phyloP scores from a whole-genome alignment of 176 grass and related monocot species.

The Hordeum vulgare region MorexV3_pseudomolecules_assembly NC_058524.1:62464528-62465027 shows the following conservation, averaged over 20 bases:
- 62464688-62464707: constrained; percentile 67
- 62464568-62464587: constrained; percentile 67
- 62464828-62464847: constrained; percentile 60
- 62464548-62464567: constrained; percentile 61
- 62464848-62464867: constrained; percentile 69
- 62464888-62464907: constrained; percentile 79
- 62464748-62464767: constrained; percentile 44
- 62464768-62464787: constrained; percentile 63
- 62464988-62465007: constrained; percentile 81
- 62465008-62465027: constrained; percentile 73
- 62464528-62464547: constrained; percentile 51
- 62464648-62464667: constrained; percentile 46
- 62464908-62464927: constrained; percentile 77
- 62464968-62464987: constrained; percentile 72
- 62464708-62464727: constrained; percentile 41
- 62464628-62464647: constrained; percentile 55
- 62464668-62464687: constrained; percentile 70
- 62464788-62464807: constrained; percentile 81
- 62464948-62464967: constrained; percentile 90
- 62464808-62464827: constrained; percentile 50
- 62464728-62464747: constrained; percentile 47
- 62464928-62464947: constrained; percentile 67
- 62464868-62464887: constrained; percentile 64
- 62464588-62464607: constrained; percentile 72
- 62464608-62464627: constrained; percentile 43